Evolutionary conservation across 2,329 filamentous ascomycete species (phyloP), one percentile per base, ranked within the genome.

Genomic region (Monascus ruber): DNA sequence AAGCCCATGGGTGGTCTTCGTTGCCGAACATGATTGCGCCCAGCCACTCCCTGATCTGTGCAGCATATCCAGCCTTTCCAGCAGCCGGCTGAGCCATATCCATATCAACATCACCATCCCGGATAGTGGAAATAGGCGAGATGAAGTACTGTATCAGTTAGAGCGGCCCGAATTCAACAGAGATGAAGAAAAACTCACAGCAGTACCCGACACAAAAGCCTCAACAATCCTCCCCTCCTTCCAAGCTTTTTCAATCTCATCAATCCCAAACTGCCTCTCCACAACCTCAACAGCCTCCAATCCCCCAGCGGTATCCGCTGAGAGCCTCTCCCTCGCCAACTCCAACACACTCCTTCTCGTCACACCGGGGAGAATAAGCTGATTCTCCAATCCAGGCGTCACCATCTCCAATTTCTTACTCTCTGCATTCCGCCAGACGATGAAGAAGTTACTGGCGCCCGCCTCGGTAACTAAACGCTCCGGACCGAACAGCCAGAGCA

Each of bases 361-460:
- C 7, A 95, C 81, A 47, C 88, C 88, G 46, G 89, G 83, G 3
- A 95, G 72, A 50, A 95, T 94, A 44, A 94, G 73, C 54, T 82
- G 78, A 55, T 85, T 85, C 42, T 83, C 82, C 33, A 95, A 65
- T 6, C 85, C 85, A 2, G 88, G 86, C 2, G 88, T 95, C 40
- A 94, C 71, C 27, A 95, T 71, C 68, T 91, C 73, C 24, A 74
- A 55, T 51, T 70, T 73, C 5, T 74, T 79, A 0, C 60, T 63
- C 50, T 80, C 74, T 57, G 71, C 52, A 40, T 59, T 59, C 32
- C 54, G 74, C 84, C 83, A 87, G 8, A 94, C 69, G 5, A 94
- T 71, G 55, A 95, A 94, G 67, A 94, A 94, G 66, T 95, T 95
- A 54, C 79, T 85, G 8, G 86, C 88, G 4, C 88, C 88, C 2